phyloP scores from a whole-genome alignment of 208 protist species.

The Trypanosoma brucei region DNA sequence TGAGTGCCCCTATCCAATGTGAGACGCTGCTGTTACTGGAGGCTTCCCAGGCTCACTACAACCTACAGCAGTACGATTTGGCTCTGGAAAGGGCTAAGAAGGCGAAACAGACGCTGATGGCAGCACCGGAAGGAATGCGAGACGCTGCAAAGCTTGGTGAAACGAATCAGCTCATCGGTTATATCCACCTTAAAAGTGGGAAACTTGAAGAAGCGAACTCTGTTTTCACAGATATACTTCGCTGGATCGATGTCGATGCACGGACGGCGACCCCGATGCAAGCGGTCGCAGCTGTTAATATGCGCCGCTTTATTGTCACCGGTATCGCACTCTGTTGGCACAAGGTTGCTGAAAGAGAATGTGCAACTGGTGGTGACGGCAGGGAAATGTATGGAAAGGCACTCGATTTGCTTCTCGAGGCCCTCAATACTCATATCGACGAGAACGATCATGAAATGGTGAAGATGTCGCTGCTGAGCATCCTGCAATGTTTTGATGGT shows the following conservation, averaged over 20 bases:
- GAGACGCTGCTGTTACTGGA: conserved; percentile 82
- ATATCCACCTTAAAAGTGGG: conserved; percentile 46
- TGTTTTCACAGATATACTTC: conserved; percentile 63
- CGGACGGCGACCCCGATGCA: conserved; percentile 82
- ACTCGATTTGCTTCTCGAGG: conserved; percentile 83
- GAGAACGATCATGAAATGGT: conserved; percentile 73
- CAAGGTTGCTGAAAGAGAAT: conserved; percentile 28
- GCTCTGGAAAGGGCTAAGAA: conserved; percentile 42
- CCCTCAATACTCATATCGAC: conserved; percentile 80
- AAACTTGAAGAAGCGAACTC: conserved; percentile 44
- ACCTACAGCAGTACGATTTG: conserved; percentile 46
- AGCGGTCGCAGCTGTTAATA: conserved; percentile 79
- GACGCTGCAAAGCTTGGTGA: conserved; percentile 79
- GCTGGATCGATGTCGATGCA: conserved; percentile 84
- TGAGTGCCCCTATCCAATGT: conserved; percentile 80
- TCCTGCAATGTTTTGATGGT: conserved; percentile 82
- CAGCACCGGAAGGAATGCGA: conserved; percentile 28
- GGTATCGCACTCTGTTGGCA: conserved; percentile 59
- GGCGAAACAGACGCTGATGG: conserved; percentile 45
- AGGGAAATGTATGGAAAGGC: conserved; percentile 67
- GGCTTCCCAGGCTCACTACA: conserved; percentile 80
- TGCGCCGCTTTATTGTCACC: conserved; percentile 71
- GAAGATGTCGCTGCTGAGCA: conserved; percentile 63
- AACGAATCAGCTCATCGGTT: conserved; percentile 70
- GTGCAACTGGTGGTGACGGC: conserved; percentile 37